Conservation (phyloP, 2,329 filamentous ascomycete species). For the Aspergillus transmontanensis region DNA sequence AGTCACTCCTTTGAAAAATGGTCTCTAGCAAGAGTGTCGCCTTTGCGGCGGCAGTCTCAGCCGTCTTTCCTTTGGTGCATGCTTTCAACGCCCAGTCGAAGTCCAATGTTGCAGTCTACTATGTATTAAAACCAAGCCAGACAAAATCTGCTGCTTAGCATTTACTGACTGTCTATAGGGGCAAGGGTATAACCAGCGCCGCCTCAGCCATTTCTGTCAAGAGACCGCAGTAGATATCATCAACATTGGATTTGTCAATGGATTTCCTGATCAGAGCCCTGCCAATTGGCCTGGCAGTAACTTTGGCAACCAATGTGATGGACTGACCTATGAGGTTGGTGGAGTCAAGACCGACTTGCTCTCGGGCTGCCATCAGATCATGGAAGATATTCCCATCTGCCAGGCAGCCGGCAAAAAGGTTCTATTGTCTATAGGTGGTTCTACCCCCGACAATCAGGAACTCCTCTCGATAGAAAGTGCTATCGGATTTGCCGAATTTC, state of each 20-base stretch:
- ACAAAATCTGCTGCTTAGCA: neutral
- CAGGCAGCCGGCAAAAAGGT: conserved; percentile 47
- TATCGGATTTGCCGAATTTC: conserved; percentile 51
- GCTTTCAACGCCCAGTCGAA: conserved; percentile 46
- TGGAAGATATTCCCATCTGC: conserved; percentile 44
- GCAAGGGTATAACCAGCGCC: conserved; percentile 53
- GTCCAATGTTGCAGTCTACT: conserved; percentile 57
- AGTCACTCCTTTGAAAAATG: conserved; percentile 41
- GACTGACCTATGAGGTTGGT: conserved; percentile 40
- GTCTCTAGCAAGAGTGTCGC: conserved; percentile 35
- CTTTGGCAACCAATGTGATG: conserved; percentile 59
- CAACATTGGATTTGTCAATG: conserved; percentile 58
- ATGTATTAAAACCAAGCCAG: conserved; percentile 35
- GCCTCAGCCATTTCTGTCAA: conserved; percentile 54
- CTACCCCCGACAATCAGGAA: conserved; percentile 42
- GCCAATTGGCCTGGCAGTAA: conserved; percentile 56
- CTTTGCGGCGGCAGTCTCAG: conserved; percentile 38
- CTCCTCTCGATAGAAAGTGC: conserved; percentile 46
- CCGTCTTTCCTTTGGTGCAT: conserved; percentile 36
- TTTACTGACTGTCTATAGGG: conserved; percentile 41
- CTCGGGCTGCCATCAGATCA: conserved; percentile 47
- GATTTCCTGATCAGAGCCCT: conserved; percentile 51
- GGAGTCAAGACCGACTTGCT: conserved; percentile 46
- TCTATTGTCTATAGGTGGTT: conserved; percentile 53
- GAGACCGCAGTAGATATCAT: conserved; percentile 58